These are phyloP conservation scores for Zea mays DNA, from an alignment of 176 grass and related monocot genomes.

Conservation along the genomic window Zm-B73-REFERENCE-NAM-5.0 NC_050098.1:33993001-33993500, in stretches of 20 bases:
- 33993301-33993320: no score
- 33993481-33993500: slow-evolving; percentile 58
- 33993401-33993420: slow-evolving; percentile 46
- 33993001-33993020: neutral
- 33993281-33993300: neutral
- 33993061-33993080: no score
- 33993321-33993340: no score
- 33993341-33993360: neutral
- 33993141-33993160: no score
- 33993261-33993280: neutral
- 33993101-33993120: neutral
- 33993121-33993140: neutral
- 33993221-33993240: neutral
- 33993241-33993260: neutral
- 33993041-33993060: neutral
- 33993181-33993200: neutral
- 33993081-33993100: no score
- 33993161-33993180: no score
- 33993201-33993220: neutral
- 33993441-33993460: slow-evolving; percentile 51
- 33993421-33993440: slow-evolving; percentile 55
- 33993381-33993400: neutral
- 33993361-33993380: slow-evolving; percentile 25
- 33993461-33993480: slow-evolving; percentile 48
- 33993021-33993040: neutral